Conservation (phyloP, 257 asterid genomes). For the Cynanchum wilfordii region DNA sequence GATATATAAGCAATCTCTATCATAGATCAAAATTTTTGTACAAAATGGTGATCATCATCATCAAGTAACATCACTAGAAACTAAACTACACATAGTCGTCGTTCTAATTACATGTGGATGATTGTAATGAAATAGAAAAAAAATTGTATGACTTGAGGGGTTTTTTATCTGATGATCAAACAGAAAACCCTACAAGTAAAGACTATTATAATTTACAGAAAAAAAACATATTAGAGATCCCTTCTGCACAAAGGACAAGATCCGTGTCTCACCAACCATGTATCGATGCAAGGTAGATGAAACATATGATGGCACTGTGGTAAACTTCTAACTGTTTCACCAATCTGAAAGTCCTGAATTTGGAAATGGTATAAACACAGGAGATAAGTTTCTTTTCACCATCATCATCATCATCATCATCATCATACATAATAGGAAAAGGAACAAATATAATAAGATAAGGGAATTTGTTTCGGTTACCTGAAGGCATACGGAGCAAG, state of each 20-base stretch:
- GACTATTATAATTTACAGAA: conserved; percentile 4
- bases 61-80: conserved; percentile 1
- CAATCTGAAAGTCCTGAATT: conserved; percentile 75
- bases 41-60: conserved; percentile 12
- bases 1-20: not conserved
- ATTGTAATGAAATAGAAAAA: conserved; percentile 7
- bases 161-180: conserved; percentile 24
- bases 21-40: conserved; percentile 21
- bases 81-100: conserved; percentile 20
- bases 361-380: not conserved
- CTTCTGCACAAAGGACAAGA: conserved; percentile 98
- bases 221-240: conserved; percentile 54
- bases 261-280: conserved; percentile 93
- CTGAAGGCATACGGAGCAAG: conserved; percentile 98
- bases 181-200: conserved; percentile 24
- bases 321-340: conserved; percentile 79
- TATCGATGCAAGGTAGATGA: conserved; percentile 91
- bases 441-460: too few relatives aligned
- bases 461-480: conserved; percentile 25
- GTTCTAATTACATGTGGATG: conserved; percentile 23
- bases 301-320: conserved; percentile 91
- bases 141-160: conserved; percentile 13
- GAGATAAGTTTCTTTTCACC: not conserved
- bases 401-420: not conserved
- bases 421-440: not conserved